phyloP scores from a whole-genome alignment of 2,329 filamentous ascomycete genomes.

The Ophiostoma sp. region DNA sequence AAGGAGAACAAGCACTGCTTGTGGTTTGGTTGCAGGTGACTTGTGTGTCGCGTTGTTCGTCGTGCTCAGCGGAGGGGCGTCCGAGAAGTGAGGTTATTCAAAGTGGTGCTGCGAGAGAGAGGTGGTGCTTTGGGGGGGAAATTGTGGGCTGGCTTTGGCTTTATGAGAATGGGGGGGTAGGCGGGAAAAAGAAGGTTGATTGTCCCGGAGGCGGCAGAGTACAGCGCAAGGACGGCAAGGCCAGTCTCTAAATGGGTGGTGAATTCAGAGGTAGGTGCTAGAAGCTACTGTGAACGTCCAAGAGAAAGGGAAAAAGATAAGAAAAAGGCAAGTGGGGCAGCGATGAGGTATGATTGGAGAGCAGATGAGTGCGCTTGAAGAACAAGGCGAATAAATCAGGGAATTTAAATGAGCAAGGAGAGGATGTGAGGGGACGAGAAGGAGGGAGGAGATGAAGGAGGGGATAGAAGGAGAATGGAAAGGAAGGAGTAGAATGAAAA shows the following conservation, averaged over 20 bases:
- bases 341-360: background rate
- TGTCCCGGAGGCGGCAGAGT: background rate
- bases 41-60: background rate
- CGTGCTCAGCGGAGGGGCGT: background rate
- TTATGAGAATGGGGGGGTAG: slow-evolving; percentile 10
- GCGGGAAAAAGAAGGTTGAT: background rate
- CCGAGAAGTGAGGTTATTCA: slow-evolving; percentile 10
- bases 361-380: background rate
- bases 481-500: no score
- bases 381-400: background rate
- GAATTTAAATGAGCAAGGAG: background rate
- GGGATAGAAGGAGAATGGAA: no score
- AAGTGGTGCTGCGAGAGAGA: background rate
- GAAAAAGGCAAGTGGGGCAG: background rate
- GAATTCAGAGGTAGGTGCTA: slow-evolving; percentile 6
- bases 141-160: background rate
- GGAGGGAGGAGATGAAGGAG: background rate
- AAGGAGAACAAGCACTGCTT: background rate
- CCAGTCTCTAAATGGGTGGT: background rate
- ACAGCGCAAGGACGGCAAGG: background rate
- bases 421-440: background rate
- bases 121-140: background rate
- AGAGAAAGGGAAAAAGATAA: background rate
- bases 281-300: background rate
- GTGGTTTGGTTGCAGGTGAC: background rate